phyloP scores from a whole-genome alignment of 495 filamentous ascomycete species.

The Daldinia decipiens region DNA sequence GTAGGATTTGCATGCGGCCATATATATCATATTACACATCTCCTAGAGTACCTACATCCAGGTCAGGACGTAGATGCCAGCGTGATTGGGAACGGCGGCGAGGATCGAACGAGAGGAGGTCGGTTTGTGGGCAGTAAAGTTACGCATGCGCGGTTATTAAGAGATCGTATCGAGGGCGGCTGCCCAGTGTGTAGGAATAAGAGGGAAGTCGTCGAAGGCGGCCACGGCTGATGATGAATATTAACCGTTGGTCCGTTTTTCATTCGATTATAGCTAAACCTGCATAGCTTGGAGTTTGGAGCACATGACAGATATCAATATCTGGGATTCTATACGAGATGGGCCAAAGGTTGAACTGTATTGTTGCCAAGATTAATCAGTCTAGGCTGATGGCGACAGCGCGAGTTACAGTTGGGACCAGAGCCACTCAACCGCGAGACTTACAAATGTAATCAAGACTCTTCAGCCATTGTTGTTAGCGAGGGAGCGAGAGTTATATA shows the following conservation, averaged over 20 bases:
- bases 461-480: neutral
- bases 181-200: conserved; percentile 70
- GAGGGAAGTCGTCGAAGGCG: conserved; percentile 41
- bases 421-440: neutral
- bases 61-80: conserved; percentile 48
- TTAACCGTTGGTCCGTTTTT: neutral
- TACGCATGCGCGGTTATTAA: conserved; percentile 83
- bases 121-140: conserved; percentile 81
- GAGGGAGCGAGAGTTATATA: neutral
- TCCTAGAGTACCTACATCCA: conserved; percentile 65
- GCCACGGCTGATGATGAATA: conserved; percentile 6
- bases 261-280: conserved; percentile 5
- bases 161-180: conserved; percentile 74
- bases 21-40: conserved; percentile 86
- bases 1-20: conserved; percentile 93
- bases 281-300: conserved; percentile 32
- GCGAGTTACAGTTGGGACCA: neutral
- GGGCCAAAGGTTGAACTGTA: neutral
- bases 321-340: neutral
- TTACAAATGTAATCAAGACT: neutral
- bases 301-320: neutral
- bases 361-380: conserved; percentile 1
- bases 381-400: neutral
- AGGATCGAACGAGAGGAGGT: conserved; percentile 47
- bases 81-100: conserved; percentile 53